These are phyloP conservation scores for Fusarium austroafricanum DNA, from an alignment of 2,329 filamentous ascomycete species.

Conservation along the genomic window DNA sequence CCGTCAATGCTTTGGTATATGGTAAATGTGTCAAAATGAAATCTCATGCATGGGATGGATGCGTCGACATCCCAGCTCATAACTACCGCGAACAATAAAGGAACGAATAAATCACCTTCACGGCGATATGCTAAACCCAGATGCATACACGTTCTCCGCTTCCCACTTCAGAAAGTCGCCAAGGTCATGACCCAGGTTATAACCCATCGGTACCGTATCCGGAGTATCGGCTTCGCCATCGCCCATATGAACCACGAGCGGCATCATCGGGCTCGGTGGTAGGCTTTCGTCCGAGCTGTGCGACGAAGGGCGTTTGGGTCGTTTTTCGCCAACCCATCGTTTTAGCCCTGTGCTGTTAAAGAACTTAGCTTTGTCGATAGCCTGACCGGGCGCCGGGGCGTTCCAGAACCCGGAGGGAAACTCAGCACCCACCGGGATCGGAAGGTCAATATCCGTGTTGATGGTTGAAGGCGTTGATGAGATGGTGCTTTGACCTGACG, in stretches of 20 bases:
- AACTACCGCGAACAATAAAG: conserved; percentile 12
- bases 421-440: conserved; percentile 54
- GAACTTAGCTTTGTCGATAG: conserved; percentile 50
- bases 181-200: conserved; percentile 69
- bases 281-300: conserved; percentile 53
- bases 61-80: conserved; percentile 7
- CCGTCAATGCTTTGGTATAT: conserved; percentile 32
- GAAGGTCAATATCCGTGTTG: conserved; percentile 51
- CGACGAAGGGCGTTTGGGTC: conserved; percentile 48
- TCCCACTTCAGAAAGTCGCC: conserved; percentile 70
- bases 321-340: conserved; percentile 53
- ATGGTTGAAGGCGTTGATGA: conserved; percentile 48
- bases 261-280: conserved; percentile 63
- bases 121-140: conserved; percentile 41
- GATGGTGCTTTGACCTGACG: conserved; percentile 41
- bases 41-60: conserved; percentile 18
- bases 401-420: conserved; percentile 51
- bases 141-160: conserved; percentile 60
- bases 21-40: conserved; percentile 8
- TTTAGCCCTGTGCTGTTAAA: conserved; percentile 48
- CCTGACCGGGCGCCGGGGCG: conserved; percentile 37
- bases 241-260: conserved; percentile 56
- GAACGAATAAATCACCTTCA: conserved; percentile 8
- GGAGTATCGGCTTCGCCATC: conserved; percentile 49
- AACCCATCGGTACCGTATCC: conserved; percentile 66